Percentiles rank a stretch among this genome's conserved stretches.
Evolutionary conservation across 2,329 filamentous ascomycete genomes (phyloP).

Genomic region (Sclerotinia spermophila): DNA sequence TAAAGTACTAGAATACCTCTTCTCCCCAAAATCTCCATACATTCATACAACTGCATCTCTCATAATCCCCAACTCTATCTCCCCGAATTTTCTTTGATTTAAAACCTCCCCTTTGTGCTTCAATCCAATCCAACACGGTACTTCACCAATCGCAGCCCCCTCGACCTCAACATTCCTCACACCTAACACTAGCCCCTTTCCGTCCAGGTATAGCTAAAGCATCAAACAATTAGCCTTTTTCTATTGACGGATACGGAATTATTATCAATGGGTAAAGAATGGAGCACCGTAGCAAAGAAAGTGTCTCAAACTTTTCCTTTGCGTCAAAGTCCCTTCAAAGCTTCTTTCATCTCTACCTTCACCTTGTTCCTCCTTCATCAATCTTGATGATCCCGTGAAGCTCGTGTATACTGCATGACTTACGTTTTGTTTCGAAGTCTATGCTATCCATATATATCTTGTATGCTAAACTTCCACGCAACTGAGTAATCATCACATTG

Average conservation of each 20-base stretch:
- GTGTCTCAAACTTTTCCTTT: neutral
- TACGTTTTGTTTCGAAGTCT: neutral
- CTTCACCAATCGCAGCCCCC: neutral
- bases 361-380: neutral
- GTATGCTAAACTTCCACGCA: neutral
- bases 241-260: neutral
- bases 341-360: neutral
- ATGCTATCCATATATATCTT: neutral
- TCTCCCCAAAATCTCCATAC: neutral
- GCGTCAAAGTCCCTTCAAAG: neutral
- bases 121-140: neutral
- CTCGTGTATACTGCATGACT: neutral
- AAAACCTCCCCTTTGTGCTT: neutral
- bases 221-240: neutral
- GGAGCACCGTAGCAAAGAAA: neutral
- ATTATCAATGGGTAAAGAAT: neutral
- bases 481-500: neutral
- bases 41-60: neutral
- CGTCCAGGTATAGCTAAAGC: neutral
- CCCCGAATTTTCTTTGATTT: neutral
- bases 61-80: neutral
- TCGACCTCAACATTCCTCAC: neutral
- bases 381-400: neutral
- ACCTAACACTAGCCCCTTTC: neutral
- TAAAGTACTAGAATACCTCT: neutral